phyloP scores from a whole-genome alignment of 2,329 filamentous ascomycete species.

The Exophiala lecanii-corni region DNA sequence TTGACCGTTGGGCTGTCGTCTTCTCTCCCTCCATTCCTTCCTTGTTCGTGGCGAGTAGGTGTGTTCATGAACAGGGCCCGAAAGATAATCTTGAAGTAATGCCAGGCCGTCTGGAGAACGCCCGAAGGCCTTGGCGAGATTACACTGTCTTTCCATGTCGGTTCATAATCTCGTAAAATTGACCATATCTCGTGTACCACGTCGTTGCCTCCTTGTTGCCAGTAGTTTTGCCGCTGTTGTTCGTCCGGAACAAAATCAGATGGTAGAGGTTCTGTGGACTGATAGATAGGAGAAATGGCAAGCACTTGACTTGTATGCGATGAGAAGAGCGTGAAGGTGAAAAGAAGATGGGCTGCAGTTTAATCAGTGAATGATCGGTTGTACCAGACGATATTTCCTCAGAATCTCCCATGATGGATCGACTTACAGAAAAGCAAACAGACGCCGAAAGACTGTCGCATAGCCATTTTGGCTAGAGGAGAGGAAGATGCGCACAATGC shows the following conservation, averaged over 20 bases:
- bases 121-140: constrained; percentile 49
- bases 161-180: constrained; percentile 22
- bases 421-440: not conserved
- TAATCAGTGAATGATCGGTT: no score
- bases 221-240: constrained; percentile 18
- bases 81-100: constrained; percentile 61
- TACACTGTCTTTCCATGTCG: constrained; percentile 24
- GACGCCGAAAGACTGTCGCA: no score
- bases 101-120: constrained; percentile 51
- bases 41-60: constrained; percentile 46
- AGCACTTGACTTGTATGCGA: not conserved
- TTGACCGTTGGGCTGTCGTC: constrained; percentile 33
- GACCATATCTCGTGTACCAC: constrained; percentile 26
- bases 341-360: not conserved
- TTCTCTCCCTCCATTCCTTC: constrained; percentile 2
- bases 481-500: no score
- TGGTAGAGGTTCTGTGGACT: not conserved
- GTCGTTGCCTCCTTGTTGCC: constrained; percentile 22
- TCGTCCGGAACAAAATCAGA: constrained; percentile 11
- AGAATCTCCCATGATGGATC: no score
- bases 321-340: not conserved
- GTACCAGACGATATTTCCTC: no score
- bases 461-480: no score
- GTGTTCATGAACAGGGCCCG: constrained; percentile 62
- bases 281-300: not conserved